Percentiles rank a stretch among this genome's conserved stretches.
These are phyloP conservation scores for Penicillium angulare DNA, from an alignment of 495 filamentous ascomycete species.

Conservation along the genomic window DNA sequence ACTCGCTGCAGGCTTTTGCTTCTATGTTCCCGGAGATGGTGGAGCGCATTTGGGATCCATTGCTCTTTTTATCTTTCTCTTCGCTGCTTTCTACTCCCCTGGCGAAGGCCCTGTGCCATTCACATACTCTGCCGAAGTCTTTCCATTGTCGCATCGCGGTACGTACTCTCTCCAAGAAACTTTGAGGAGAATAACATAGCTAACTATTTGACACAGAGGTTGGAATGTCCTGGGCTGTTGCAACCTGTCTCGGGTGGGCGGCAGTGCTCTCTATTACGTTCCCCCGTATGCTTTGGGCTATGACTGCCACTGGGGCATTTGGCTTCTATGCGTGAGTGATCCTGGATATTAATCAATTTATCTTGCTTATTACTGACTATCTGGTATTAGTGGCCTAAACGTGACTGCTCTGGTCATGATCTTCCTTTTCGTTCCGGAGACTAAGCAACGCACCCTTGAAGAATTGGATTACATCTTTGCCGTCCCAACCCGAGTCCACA, in stretches of 20 bases:
- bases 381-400: slow-evolving; percentile 57
- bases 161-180: slow-evolving; percentile 9
- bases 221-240: slow-evolving; percentile 75
- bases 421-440: slow-evolving; percentile 75
- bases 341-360: not conserved
- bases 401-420: slow-evolving; percentile 66
- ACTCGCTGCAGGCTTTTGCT: slow-evolving; percentile 70
- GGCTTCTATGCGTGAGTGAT: slow-evolving; percentile 46
- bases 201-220: slow-evolving; percentile 44
- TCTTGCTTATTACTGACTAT: slow-evolving; percentile 23
- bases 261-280: slow-evolving; percentile 69
- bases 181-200: too few species aligned
- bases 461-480: slow-evolving; percentile 85
- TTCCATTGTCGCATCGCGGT: slow-evolving; percentile 70
- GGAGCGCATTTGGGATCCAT: slow-evolving; percentile 58
- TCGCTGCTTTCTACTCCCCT: slow-evolving; percentile 66
- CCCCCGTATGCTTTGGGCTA: slow-evolving; percentile 58
- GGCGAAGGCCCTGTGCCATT: slow-evolving; percentile 72
- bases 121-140: slow-evolving; percentile 77
- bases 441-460: slow-evolving; percentile 76
- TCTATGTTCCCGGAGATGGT: slow-evolving; percentile 54
- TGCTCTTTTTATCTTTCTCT: slow-evolving; percentile 65
- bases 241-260: slow-evolving; percentile 73
- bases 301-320: slow-evolving; percentile 54
- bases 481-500: slow-evolving; percentile 63